Percentiles rank a stretch among this genome's conserved stretches.
Conservation (phyloP, 176 grass and related monocot genomes). For the Ensete glaucum region DNA sequence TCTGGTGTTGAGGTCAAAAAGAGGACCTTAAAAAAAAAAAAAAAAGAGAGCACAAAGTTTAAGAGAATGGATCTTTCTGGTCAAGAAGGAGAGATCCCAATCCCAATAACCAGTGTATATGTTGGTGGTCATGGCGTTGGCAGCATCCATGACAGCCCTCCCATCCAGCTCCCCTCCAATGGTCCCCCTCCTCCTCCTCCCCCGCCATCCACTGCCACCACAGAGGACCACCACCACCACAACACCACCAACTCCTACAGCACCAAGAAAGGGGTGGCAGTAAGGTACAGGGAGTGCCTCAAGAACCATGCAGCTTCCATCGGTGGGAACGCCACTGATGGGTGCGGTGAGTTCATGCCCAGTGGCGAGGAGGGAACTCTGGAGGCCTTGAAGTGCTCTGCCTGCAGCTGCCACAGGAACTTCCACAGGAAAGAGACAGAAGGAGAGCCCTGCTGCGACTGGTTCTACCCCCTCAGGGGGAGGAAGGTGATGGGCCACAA, state of each 20-base stretch:
- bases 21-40: background rate
- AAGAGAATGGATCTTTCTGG: conserved; percentile 74
- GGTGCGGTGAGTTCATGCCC: conserved; percentile 89
- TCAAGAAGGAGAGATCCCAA: conserved; percentile 64
- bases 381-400: conserved; percentile 66
- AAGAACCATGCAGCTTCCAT: conserved; percentile 90
- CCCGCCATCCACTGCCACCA: background rate
- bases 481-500: background rate
- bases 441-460: conserved; percentile 11
- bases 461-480: background rate
- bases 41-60: conserved; percentile 1
- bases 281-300: conserved; percentile 76
- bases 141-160: conserved; percentile 38
- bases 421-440: conserved; percentile 75
- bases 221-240: conserved; percentile 6
- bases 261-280: conserved; percentile 16
- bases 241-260: conserved; percentile 3
- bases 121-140: conserved; percentile 29
- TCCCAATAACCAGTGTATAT: conserved; percentile 64
- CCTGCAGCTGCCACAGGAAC: conserved; percentile 81
- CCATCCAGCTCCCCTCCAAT: conserved; percentile 23
- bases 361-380: conserved; percentile 52
- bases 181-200: conserved; percentile 6
- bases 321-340: conserved; percentile 71
- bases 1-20: conserved; percentile 14